phyloP scores from a whole-genome alignment of 805 yeast genomes.

The Yarrowia sp. region DNA sequence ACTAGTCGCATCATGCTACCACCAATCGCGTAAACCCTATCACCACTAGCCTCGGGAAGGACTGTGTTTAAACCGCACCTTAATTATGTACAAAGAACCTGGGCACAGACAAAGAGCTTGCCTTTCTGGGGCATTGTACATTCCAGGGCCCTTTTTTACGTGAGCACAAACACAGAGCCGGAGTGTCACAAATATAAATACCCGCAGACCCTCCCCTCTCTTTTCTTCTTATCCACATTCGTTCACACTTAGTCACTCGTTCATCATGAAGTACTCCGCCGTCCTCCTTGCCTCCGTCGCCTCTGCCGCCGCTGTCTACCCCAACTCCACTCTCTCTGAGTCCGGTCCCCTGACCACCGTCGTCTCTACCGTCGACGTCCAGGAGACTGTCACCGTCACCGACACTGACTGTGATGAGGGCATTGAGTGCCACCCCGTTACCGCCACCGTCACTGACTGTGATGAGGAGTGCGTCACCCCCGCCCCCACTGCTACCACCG shows the following conservation, averaged over 20 bases:
- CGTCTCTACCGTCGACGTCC: slow-evolving; percentile 19
- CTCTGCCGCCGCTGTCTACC: slow-evolving; percentile 23
- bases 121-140: slow-evolving; percentile 7
- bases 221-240: neutral
- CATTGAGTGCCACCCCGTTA: slow-evolving; percentile 21
- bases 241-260: slow-evolving; percentile 18
- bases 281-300: slow-evolving; percentile 21
- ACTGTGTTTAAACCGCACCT: neutral
- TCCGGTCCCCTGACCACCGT: slow-evolving; percentile 14
- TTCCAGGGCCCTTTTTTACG: neutral
- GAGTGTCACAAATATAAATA: neutral
- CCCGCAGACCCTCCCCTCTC: neutral
- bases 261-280: slow-evolving; percentile 19
- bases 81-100: neutral
- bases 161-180: neutral
- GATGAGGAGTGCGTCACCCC: slow-evolving; percentile 9
- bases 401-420: slow-evolving; percentile 18
- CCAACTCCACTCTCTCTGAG: slow-evolving; percentile 15
- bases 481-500: slow-evolving; percentile 19
- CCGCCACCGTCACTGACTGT: slow-evolving; percentile 18
- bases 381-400: slow-evolving; percentile 12
- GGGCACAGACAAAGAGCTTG: neutral
- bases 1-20: neutral
- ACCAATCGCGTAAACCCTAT: neutral
- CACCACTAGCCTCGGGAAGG: slow-evolving; percentile 15